Evolutionary conservation across 2,329 filamentous ascomycete genomes (phyloP).

Genomic region (Drechslerella coelobrocha): DNA sequence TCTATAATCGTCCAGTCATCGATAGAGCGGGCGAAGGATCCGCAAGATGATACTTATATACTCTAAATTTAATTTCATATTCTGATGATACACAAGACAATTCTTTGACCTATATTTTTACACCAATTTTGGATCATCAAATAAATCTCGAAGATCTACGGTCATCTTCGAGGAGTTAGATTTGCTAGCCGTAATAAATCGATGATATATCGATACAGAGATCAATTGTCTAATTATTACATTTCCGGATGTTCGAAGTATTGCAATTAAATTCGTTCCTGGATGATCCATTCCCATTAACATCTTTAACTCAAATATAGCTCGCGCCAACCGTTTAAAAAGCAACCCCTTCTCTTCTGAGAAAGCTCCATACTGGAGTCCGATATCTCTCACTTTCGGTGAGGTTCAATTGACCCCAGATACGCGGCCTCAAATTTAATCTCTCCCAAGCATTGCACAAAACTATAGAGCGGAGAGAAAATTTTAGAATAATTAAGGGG

Average conservation of each 20-base stretch:
- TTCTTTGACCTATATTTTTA: neutral
- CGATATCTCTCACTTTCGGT: neutral
- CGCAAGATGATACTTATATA: neutral
- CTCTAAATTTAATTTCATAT: neutral
- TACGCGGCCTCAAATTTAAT: neutral
- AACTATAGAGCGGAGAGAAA: neutral
- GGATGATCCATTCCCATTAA: neutral
- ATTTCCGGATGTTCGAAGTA: conserved; percentile 19
- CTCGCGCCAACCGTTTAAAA: neutral
- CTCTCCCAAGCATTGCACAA: neutral
- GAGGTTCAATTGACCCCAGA: neutral
- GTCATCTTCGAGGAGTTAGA: conserved; percentile 20
- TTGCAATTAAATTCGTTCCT: conserved; percentile 3
- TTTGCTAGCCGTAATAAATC: conserved; percentile 18
- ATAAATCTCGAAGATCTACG: conserved; percentile 19
- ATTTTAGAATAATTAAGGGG: neutral
- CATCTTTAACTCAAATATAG: neutral
- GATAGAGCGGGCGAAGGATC: conserved; percentile 1
- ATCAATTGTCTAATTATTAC: conserved; percentile 14
- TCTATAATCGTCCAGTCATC: conserved; percentile 3
- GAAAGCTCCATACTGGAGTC: neutral
- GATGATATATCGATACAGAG: conserved; percentile 26
- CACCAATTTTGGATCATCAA: neutral
- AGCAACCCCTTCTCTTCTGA: neutral
- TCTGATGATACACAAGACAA: neutral